These are phyloP conservation scores for Candida krabiensis DNA, from an alignment of 805 yeast genomes.

Conservation along the genomic window DNA sequence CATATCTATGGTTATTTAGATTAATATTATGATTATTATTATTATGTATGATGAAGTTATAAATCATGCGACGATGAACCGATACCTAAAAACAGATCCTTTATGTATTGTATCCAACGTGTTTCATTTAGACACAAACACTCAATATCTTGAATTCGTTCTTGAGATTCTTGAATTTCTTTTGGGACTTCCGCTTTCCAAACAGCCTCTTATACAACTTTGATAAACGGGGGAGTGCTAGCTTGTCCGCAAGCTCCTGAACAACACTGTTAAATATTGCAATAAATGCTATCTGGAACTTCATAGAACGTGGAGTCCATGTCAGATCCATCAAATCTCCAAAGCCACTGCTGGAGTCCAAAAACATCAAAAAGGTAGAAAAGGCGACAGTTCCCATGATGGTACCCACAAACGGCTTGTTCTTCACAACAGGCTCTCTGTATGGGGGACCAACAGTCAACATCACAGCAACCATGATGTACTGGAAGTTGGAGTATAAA, in stretches of 20 bases:
- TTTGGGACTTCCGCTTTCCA: conserved; percentile 31
- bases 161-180: conserved; percentile 38
- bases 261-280: conserved; percentile 50
- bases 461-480: conserved; percentile 79
- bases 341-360: conserved; percentile 50
- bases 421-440: conserved; percentile 69
- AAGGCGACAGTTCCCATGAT: conserved; percentile 48
- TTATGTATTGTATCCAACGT: too few species aligned
- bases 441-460: conserved; percentile 93
- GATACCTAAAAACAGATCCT: too few species aligned
- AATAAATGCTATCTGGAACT: conserved; percentile 45
- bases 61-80: too few species aligned
- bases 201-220: conserved; percentile 36
- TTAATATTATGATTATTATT: too few species aligned
- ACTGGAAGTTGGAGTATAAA: conserved; percentile 81
- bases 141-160: conserved; percentile 25
- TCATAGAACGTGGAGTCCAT: conserved; percentile 49
- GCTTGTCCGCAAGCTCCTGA: conserved; percentile 46
- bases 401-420: conserved; percentile 69
- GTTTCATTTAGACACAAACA: conserved; percentile 1
- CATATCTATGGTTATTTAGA: not conserved
- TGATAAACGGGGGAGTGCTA: conserved; percentile 43
- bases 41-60: too few species aligned
- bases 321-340: conserved; percentile 81
- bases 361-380: conserved; percentile 55